Evolutionary conservation across 768 basidiomycete genomes (phyloP), one percentile per base, ranked within the genome.

Genomic region (Cubamyces lactineus): DNA sequence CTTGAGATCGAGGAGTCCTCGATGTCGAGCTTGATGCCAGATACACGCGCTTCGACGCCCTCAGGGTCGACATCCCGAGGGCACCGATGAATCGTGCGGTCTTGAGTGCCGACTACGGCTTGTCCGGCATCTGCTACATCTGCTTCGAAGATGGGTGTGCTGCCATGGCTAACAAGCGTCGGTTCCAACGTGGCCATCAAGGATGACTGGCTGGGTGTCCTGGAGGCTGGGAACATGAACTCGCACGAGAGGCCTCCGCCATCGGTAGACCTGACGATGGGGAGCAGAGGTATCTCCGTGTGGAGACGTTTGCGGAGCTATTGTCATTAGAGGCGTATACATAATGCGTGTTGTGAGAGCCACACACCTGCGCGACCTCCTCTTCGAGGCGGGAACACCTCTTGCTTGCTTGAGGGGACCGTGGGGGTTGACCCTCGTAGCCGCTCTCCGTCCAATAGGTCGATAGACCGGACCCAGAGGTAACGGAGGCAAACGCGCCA

Each of bases 251-350:
- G 43, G 30, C 54, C 54, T 23, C 54, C 54, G n/a, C 42, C 45
- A 28, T 56, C 54, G n/a, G 45, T 56, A 23, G 45, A 34, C 45
- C 23, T 16, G 11, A 56, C 54, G 45, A 56, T 56, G 9, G 54
- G 54, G n/a, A 56, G 54, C 6, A 56, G 45, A 16, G 30, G 9
- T 30, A 39, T 38, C 43, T 56, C 54, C 3, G 51, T 16, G 30
- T 34, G 47, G 26, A 56, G 30, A n/a, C 54, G 54, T 47, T 56
- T 56, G 34, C 54, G 54, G 21, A 56, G 54, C 54, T 56, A 8
- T 7, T 15, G 1, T n/a, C 6, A 5, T 46, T n/a, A 46, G 28
- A n/a, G 30, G 17, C 28, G 45, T 24, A 23, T 13, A 3, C 12
- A 16, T 7, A 26, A n/a, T 0, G 11, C 13, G 12, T 23, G 23